These are phyloP conservation scores for Teunomyces atbi DNA, from an alignment of 805 yeast species.

Conservation along the genomic window DNA sequence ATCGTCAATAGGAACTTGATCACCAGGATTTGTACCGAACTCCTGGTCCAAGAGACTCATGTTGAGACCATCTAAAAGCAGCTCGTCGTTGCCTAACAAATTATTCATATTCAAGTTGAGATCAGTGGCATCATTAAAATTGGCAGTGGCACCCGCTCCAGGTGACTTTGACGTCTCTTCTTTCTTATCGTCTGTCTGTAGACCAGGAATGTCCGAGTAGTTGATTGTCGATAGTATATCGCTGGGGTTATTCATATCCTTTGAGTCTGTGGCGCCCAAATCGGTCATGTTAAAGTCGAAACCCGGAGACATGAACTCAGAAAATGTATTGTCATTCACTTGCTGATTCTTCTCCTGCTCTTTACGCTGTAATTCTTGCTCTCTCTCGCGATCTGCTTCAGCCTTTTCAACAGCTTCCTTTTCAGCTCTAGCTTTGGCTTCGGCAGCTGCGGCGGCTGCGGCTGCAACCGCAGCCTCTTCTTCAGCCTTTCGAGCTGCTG, in stretches of 20 bases:
- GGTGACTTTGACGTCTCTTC: slow-evolving; percentile 5
- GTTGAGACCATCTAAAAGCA: slow-evolving; percentile 42
- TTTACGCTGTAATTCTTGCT: slow-evolving; percentile 13
- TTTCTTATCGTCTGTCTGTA: slow-evolving; percentile 4
- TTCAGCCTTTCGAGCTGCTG: slow-evolving; percentile 9
- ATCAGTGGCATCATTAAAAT: slow-evolving; percentile 7
- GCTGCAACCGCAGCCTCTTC: not conserved
- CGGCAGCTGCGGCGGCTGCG: slow-evolving; percentile 11
- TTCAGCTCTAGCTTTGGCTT: slow-evolving; percentile 8
- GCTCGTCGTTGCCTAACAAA: slow-evolving; percentile 37
- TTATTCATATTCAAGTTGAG: slow-evolving; percentile 33
- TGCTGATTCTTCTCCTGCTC: slow-evolving; percentile 6
- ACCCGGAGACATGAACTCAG: slow-evolving; percentile 22
- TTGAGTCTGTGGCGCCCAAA: slow-evolving; percentile 4
- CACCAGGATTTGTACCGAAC: slow-evolving; percentile 16
- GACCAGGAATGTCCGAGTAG: slow-evolving; percentile 14
- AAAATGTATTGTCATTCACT: slow-evolving; percentile 11
- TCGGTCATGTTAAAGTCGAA: slow-evolving; percentile 30
- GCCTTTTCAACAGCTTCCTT: slow-evolving; percentile 11
- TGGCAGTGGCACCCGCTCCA: not conserved
- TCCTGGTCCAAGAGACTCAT: slow-evolving; percentile 39
- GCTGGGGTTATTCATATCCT: slow-evolving; percentile 28
- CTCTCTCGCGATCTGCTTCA: slow-evolving; percentile 10
- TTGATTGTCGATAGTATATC: slow-evolving; percentile 30
- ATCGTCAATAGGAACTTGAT: slow-evolving; percentile 27